Evolutionary conservation across 345 rosid species (phyloP), one percentile per base, ranked within the genome.

Genomic region (Gossypium raimondii): DNA sequence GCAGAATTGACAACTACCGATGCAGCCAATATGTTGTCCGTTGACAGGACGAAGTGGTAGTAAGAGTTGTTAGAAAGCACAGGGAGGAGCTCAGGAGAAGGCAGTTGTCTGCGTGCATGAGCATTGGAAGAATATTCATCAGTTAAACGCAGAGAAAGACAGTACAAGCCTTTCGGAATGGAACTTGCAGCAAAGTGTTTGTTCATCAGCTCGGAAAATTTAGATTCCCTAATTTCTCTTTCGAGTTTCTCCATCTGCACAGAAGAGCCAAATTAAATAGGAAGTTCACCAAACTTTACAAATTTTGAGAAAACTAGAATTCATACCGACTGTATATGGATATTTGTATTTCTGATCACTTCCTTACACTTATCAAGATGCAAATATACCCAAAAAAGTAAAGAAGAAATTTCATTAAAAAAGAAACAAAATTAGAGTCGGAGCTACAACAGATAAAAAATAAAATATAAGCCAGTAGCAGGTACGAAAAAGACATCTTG

Each of bases 151-250:
- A 93, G 84, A 81, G 99, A 87, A 75, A 96, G 98, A 80, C 99
- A 96, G 73, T 93, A 92, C 85, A 96, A 87, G 83, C 98, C 93
- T 87, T 92, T 96, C 12, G 99, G 98, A 78, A 96, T 84, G 80
- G 99, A 96, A 86, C 93, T 90, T 73, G 99, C 99, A 75, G 99
- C 98, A 80, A 96, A 92, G 80, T 96, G 99, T 85, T 96, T 96
- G 87, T 93, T 93, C 98, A 93, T 93, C 70, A 93, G 90, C 83
- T 96, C 98, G 45, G 95, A 77, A 76, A 96, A 92, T 81, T 87
- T 96, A 24, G 97, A 88, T 84, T 93, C 99, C 83, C 97, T 87
- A 57, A 89, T 84, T 68, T 96, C 98, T 57, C 86, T 83, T 85
- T 96, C 97, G 7, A 83, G 83, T 84, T 90, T 96, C 87, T 96